Percentiles rank a stretch among this genome's conserved stretches.
phyloP scores from a whole-genome alignment of 148 eudicot genomes.

The Rhododendron mucronatum region DNA sequence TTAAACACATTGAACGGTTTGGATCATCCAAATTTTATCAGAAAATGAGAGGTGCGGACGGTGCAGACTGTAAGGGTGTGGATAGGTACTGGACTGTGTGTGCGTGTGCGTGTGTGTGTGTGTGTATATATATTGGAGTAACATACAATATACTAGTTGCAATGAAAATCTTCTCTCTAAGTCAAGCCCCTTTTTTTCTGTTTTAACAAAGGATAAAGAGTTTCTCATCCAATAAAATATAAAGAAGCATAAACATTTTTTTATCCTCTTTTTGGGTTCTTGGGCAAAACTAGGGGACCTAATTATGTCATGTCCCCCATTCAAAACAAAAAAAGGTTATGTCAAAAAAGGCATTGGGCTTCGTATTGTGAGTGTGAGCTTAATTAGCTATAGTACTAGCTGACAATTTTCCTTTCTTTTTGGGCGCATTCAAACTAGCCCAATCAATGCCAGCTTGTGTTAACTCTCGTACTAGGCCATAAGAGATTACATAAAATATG shows the following conservation, averaged over 20 bases:
- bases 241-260: background rate
- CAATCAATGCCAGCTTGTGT: background rate
- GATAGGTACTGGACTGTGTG: no score
- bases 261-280: background rate
- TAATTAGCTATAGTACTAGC: background rate
- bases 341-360: background rate
- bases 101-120: no score
- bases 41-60: no score
- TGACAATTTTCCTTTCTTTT: background rate
- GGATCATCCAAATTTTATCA: no score
- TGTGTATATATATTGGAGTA: background rate
- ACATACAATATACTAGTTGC: background rate
- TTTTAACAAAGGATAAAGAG: background rate
- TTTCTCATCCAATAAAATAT: background rate
- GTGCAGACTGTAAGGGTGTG: no score
- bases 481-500: background rate
- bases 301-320: background rate
- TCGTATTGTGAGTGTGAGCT: background rate
- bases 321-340: background rate
- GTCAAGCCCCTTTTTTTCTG: background rate
- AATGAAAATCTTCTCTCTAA: background rate
- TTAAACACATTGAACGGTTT: no score
- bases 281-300: background rate
- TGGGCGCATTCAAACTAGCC: background rate
- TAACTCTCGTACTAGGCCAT: background rate